A percentile compares a stretch with the other conserved stretches of the same genome.
Evolutionary conservation across 495 filamentous ascomycete species (phyloP).

Genomic region (Podospora pseudoanserina): DNA sequence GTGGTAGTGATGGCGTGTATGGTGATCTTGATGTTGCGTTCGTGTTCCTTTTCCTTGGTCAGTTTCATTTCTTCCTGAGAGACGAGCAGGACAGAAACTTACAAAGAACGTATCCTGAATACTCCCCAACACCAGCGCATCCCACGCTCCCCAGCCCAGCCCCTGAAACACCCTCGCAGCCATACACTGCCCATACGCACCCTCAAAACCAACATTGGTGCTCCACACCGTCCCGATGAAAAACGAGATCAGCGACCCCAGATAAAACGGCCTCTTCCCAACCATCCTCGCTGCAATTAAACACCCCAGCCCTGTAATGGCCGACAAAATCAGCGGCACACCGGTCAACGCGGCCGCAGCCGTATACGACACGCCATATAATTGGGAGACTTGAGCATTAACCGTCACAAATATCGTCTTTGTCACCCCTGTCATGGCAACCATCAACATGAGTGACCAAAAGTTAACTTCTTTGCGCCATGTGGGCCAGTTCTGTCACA

Average conservation of each 20-base stretch:
- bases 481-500: conserved; percentile 44
- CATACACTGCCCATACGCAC: conserved; percentile 45
- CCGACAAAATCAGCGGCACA: conserved; percentile 46
- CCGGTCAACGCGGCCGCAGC: conserved; percentile 45
- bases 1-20: conserved; percentile 39
- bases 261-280: conserved; percentile 48
- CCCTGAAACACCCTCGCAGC: conserved; percentile 48
- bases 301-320: conserved; percentile 40
- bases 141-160: conserved; percentile 52
- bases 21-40: conserved; percentile 38
- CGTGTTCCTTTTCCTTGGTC: conserved; percentile 42
- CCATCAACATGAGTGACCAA: conserved; percentile 39
- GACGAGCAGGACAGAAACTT: conserved; percentile 18
- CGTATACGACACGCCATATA: conserved; percentile 43
- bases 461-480: conserved; percentile 50
- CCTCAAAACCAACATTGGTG: conserved; percentile 34
- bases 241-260: conserved; percentile 40
- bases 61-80: conserved; percentile 14
- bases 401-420: conserved; percentile 51
- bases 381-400: conserved; percentile 39
- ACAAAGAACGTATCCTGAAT: conserved; percentile 54
- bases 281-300: conserved; percentile 39
- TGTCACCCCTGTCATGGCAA: conserved; percentile 41
- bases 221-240: conserved; percentile 48
- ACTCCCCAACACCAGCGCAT: conserved; percentile 43